These are phyloP conservation scores for Kodamaea arcana DNA, from an alignment of 1,139 yeast genomes.

Conservation along the genomic window DNA sequence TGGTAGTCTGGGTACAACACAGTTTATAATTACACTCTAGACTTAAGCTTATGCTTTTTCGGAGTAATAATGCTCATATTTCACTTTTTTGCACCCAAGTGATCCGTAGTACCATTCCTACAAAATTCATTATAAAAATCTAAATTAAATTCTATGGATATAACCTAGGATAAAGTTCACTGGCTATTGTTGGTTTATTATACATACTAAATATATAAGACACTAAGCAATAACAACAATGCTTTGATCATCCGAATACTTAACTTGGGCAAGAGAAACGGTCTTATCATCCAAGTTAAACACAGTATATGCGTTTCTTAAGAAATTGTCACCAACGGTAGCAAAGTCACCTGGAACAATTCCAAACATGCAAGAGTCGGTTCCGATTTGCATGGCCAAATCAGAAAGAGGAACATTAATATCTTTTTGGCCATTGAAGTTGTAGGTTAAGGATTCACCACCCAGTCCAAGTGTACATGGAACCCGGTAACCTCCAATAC, in stretches of 20 bases:
- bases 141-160: no score
- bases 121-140: no score
- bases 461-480: constrained; percentile 26
- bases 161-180: no score
- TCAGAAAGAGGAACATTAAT: constrained; percentile 25
- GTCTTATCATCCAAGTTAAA: constrained; percentile 36
- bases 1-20: no score
- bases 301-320: constrained; percentile 35
- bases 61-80: no score
- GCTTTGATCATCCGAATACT: constrained; percentile 23
- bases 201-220: no score
- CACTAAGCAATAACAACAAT: constrained; percentile 17
- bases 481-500: constrained; percentile 21
- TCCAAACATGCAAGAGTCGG: constrained; percentile 15
- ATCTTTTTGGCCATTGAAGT: constrained; percentile 20
- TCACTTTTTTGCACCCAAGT: no score
- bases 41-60: no score
- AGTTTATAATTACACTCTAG: no score
- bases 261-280: constrained; percentile 36
- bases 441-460: constrained; percentile 23
- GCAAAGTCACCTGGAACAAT: constrained; percentile 13
- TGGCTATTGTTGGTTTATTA: no score
- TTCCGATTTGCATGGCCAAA: constrained; percentile 17
- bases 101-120: no score
- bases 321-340: constrained; percentile 35